Evolutionary conservation across 306 rosid species (phyloP).

Genomic region (Lotus japonicus): DNA sequence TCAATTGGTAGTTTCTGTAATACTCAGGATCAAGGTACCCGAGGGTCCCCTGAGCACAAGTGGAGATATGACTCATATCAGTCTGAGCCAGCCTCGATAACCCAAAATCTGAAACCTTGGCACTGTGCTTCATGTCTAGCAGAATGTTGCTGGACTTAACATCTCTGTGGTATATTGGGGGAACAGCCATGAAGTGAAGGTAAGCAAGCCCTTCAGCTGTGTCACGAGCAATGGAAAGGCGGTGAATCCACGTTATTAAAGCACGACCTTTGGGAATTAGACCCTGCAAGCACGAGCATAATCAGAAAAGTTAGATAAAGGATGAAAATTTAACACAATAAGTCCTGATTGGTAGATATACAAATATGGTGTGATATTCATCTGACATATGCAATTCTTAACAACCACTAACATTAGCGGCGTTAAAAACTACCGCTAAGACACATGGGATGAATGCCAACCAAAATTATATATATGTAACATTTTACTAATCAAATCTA

Average conservation of each 20-base stretch:
- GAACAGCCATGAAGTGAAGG: conserved; percentile 68
- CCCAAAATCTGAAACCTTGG: conserved; percentile 73
- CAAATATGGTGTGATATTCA: too few relatives aligned
- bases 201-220: conserved; percentile 65
- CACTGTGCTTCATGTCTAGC: conserved; percentile 42
- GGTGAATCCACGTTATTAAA: conserved; percentile 42
- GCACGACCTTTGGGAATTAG: conserved; percentile 13
- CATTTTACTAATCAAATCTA: too few relatives aligned
- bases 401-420: too few relatives aligned
- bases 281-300: not conserved
- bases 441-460: too few relatives aligned
- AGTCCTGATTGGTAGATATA: too few relatives aligned
- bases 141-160: conserved; percentile 78
- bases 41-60: conserved; percentile 80
- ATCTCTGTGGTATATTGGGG: conserved; percentile 81
- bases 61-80: conserved; percentile 71
- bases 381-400: too few relatives aligned
- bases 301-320: too few relatives aligned
- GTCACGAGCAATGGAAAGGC: conserved; percentile 58
- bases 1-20: conserved; percentile 58
- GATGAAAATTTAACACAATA: too few relatives aligned
- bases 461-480: too few relatives aligned
- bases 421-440: too few relatives aligned
- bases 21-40: conserved; percentile 76
- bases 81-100: conserved; percentile 67